phyloP scores from a whole-genome alignment of 108 stramenopile species.

The Cyclotella kingstonii region DNA sequence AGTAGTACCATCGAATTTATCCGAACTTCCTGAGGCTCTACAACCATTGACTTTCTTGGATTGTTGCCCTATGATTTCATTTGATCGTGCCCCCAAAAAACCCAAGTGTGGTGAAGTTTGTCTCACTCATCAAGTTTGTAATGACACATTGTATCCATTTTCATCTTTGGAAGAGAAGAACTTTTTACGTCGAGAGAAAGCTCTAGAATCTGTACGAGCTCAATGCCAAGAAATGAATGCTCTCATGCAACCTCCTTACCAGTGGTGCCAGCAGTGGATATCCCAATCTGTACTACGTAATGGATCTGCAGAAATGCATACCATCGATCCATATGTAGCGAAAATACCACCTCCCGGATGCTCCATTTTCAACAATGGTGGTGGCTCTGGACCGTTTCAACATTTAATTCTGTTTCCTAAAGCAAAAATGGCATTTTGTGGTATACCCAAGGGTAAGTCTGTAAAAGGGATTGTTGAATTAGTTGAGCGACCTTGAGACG shows the following conservation, averaged over 20 bases:
- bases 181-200: not conserved
- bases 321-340: conserved; percentile 21
- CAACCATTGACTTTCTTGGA: conserved; percentile 9
- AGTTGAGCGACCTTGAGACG: not conserved
- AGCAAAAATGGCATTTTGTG: conserved; percentile 57
- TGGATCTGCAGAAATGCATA: not conserved
- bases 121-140: conserved; percentile 23
- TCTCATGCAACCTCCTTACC: conserved; percentile 11
- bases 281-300: not conserved
- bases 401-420: conserved; percentile 29
- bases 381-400: conserved; percentile 28
- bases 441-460: conserved; percentile 47
- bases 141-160: conserved; percentile 29
- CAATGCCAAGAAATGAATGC: conserved; percentile 17
- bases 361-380: conserved; percentile 11
- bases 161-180: conserved; percentile 11
- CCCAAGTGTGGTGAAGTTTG: conserved; percentile 22
- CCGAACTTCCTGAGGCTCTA: conserved; percentile 3
- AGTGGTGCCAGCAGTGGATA: conserved; percentile 38
- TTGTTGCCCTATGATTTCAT: conserved; percentile 22
- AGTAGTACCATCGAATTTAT: not conserved
- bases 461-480: conserved; percentile 34
- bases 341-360: conserved; percentile 32
- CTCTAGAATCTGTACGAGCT: not conserved
- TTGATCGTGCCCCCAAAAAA: conserved; percentile 5